Evolutionary conservation across 2,329 filamentous ascomycete genomes (phyloP), one percentile per base, ranked within the genome.

Genomic region (Paecilomyces sp.): DNA sequence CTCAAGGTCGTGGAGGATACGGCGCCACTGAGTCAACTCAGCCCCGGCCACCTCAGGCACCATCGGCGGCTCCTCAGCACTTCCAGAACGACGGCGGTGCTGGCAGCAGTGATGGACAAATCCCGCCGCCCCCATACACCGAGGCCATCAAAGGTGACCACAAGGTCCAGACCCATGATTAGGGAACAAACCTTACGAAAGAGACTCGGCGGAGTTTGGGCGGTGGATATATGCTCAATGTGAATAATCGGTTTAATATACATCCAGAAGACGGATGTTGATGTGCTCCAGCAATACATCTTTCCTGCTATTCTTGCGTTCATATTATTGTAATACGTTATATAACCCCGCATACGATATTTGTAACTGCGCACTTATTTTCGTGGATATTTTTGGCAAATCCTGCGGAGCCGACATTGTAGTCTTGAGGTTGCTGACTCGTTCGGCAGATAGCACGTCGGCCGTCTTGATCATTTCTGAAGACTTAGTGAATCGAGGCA

Each of bases 111-210:
- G 69, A 70, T 59, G 75, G 62, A 67, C 71, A 77, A 74, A 64
- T 75, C 76, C 33, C 77, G 41, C 92, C 93, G 51, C 93, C 94
- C 3, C 91, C 88, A 13, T 97, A 97, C 74, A 89, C 90, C 15
- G 91, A 97, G 76, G 93, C 91, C 55, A 88, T 97, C 61, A 88
- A 88, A 68, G 92, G 91, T 1, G 93, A 97, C 72, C 79, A 97
- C 76, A 97, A 97, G 83, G 82, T 97, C 56, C 94, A 97, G 82
- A 82, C 76, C 18, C 80, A 83, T 60, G 82, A 86, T 61, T 86
- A 80, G 72, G 5, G 28, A 30, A 7, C 9, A 47, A 47, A 47
- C 22, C 22, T 22, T 1, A 22, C 4, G 41, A 3, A 28, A 28
- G 41, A 18, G 9, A 18, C n/a, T 18, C 9, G 41, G n/a, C 7